A percentile compares a stretch with the other conserved stretches of the same genome.
phyloP scores from a whole-genome alignment of 2,329 filamentous ascomycete genomes.

The Exserohilum turcica region DNA sequence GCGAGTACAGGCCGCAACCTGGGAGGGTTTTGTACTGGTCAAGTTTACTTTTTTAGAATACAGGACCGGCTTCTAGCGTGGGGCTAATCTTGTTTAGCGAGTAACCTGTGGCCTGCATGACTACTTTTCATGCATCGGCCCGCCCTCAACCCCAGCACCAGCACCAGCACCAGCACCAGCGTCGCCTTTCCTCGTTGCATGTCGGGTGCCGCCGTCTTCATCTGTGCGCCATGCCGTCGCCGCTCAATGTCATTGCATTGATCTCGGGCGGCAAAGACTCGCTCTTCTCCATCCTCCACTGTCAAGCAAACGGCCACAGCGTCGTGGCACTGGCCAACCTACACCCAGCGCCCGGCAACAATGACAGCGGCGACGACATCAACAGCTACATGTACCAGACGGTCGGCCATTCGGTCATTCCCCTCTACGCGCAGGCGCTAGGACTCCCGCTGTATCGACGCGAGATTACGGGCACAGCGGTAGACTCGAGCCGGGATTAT shows the following conservation, averaged over 20 bases:
- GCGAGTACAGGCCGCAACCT: conserved; percentile 5
- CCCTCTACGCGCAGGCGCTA: conserved; percentile 80
- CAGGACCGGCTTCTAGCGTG: conserved; percentile 14
- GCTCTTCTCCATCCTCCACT: conserved; percentile 90
- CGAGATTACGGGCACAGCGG: conserved; percentile 72
- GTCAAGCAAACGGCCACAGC: conserved; percentile 80
- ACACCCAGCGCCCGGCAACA: conserved; percentile 59
- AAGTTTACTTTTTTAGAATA: conserved; percentile 3
- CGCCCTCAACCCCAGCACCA: conserved; percentile 8
- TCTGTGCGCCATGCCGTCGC: conserved; percentile 15
- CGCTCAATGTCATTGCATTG: conserved; percentile 74
- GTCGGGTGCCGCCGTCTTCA: conserved; percentile 1
- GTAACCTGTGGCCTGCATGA: not conserved
- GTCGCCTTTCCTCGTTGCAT: conserved; percentile 7
- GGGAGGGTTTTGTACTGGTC: conserved; percentile 2
- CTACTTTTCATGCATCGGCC: conserved; percentile 6
- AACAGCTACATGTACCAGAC: conserved; percentile 99
- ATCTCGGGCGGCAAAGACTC: conserved; percentile 98
- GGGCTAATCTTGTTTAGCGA: conserved; percentile 21
- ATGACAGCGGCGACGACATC: conserved; percentile 65
- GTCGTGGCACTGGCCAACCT: conserved; percentile 90
- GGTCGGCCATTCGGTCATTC: conserved; percentile 84
- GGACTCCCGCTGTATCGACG: conserved; percentile 82
- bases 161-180: conserved; percentile 4
- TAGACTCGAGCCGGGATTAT: conserved; percentile 76